phyloP scores from a whole-genome alignment of 805 yeast genomes.

The Isabelozyma gotoi region DNA sequence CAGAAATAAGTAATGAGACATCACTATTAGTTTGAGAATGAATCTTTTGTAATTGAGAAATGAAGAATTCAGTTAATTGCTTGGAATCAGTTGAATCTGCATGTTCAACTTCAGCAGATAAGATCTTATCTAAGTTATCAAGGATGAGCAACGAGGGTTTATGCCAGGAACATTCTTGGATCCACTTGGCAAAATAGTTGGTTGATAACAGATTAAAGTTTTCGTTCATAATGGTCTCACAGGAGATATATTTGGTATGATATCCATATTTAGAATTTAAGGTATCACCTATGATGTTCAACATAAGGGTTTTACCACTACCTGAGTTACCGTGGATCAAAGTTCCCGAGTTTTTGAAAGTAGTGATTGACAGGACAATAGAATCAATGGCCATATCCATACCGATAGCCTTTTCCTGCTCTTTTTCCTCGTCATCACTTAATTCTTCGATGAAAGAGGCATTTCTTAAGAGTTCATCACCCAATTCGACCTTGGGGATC shows the following conservation, averaged over 20 bases:
- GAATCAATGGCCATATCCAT: constrained; percentile 45
- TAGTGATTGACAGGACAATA: constrained; percentile 38
- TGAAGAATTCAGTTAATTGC: constrained; percentile 64
- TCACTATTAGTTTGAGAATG: constrained; percentile 43
- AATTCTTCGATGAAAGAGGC: constrained; percentile 35
- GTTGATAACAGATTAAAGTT: constrained; percentile 46
- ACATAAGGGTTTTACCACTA: constrained; percentile 70
- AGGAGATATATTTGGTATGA: constrained; percentile 46
- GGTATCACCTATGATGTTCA: constrained; percentile 39
- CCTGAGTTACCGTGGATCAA: constrained; percentile 76
- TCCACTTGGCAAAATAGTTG: constrained; percentile 40
- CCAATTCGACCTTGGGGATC: constrained; percentile 45
- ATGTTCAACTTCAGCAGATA: constrained; percentile 63
- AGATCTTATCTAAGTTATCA: constrained; percentile 74
- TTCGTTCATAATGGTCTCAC: constrained; percentile 60
- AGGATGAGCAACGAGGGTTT: constrained; percentile 72
- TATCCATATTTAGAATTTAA: constrained; percentile 43
- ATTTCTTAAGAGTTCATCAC: constrained; percentile 47
- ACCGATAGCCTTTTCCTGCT: constrained; percentile 49
- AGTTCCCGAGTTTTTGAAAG: constrained; percentile 51
- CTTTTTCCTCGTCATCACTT: constrained; percentile 1
- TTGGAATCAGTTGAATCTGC: constrained; percentile 60
- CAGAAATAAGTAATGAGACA: constrained; percentile 60
- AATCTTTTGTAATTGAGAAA: constrained; percentile 42
- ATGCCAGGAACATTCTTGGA: constrained; percentile 65